phyloP scores from a whole-genome alignment of 2,329 filamentous ascomycete species.

The Pezicula carpinea region DNA sequence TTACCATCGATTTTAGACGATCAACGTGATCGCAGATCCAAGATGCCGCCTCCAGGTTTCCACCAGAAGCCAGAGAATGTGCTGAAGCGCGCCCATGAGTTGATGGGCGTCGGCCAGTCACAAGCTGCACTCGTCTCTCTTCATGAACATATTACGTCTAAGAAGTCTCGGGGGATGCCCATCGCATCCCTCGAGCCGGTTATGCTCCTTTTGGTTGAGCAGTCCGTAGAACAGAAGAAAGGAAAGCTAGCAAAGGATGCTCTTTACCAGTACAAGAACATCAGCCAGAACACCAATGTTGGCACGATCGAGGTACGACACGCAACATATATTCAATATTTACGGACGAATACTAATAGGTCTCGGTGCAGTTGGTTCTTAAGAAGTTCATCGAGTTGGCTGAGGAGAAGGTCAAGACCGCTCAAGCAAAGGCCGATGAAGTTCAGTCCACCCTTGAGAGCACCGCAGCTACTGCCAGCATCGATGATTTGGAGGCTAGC shows the following conservation, averaged over 20 bases:
- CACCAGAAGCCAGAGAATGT: constrained; percentile 99
- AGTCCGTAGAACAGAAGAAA: constrained; percentile 96
- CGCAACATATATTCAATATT: not conserved
- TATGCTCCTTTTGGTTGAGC: constrained; percentile 95
- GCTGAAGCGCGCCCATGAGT: constrained; percentile 95
- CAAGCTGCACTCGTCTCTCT: constrained; percentile 89
- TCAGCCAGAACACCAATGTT: constrained; percentile 97
- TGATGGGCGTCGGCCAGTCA: constrained; percentile 94
- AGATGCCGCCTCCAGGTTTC: constrained; percentile 70
- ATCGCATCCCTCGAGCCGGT: constrained; percentile 96
- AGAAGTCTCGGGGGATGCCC: constrained; percentile 94
- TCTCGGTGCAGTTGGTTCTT: constrained; percentile 65
- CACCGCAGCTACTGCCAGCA: constrained; percentile 63
- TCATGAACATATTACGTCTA: constrained; percentile 98
- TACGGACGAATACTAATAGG: constrained; percentile 9
- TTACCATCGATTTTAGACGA: not conserved
- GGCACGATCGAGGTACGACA: constrained; percentile 82
- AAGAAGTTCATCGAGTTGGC: constrained; percentile 98
- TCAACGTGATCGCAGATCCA: constrained; percentile 10
- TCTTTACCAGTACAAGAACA: constrained; percentile 99
- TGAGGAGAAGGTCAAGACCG: constrained; percentile 91
- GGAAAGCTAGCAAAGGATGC: constrained; percentile 98
- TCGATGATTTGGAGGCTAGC: constrained; percentile 93
- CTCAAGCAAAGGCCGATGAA: constrained; percentile 93
- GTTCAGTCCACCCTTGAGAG: constrained; percentile 85